These are phyloP conservation scores for Diplosphaera chodatii DNA, from an alignment of 139 green algal genomes.

Conservation along the genomic window DNA sequence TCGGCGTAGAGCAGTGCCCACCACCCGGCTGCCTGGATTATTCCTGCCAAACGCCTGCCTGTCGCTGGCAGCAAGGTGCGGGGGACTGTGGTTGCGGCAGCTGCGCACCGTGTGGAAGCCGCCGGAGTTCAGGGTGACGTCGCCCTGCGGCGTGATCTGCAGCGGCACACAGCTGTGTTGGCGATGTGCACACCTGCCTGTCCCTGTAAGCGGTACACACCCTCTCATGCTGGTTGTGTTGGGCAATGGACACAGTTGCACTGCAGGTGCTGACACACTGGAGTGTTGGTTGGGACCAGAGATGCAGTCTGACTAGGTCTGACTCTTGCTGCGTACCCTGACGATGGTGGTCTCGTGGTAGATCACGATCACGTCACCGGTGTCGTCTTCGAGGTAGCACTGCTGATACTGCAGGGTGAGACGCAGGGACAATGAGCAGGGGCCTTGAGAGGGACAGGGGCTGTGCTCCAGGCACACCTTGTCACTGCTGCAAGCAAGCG, in stretches of 20 bases:
- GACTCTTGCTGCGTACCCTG: background rate
- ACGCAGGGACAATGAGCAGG: background rate
- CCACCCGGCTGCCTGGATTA: too few species aligned
- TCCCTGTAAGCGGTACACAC: too few species aligned
- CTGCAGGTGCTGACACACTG: background rate
- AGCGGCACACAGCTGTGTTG: background rate
- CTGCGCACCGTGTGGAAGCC: background rate
- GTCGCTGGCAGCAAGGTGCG: too few species aligned
- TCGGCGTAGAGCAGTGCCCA: too few species aligned
- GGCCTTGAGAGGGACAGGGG: too few species aligned
- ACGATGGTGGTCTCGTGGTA: background rate
- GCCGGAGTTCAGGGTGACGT: background rate
- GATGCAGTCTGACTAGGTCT: background rate
- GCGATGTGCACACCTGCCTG: too few species aligned
- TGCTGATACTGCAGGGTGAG: background rate
- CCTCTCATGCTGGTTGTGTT: too few species aligned
- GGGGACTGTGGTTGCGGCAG: background rate
- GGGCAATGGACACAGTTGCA: too few species aligned
- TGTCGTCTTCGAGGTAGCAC: background rate
- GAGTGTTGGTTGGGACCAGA: background rate
- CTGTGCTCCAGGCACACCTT: too few species aligned
- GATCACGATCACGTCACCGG: background rate
- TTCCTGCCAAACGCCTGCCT: too few species aligned
- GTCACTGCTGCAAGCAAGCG: too few species aligned
- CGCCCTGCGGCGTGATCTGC: background rate